These are phyloP conservation scores for Podaxis pistillaris DNA, from an alignment of 768 basidiomycete species.

Conservation along the genomic window DNA sequence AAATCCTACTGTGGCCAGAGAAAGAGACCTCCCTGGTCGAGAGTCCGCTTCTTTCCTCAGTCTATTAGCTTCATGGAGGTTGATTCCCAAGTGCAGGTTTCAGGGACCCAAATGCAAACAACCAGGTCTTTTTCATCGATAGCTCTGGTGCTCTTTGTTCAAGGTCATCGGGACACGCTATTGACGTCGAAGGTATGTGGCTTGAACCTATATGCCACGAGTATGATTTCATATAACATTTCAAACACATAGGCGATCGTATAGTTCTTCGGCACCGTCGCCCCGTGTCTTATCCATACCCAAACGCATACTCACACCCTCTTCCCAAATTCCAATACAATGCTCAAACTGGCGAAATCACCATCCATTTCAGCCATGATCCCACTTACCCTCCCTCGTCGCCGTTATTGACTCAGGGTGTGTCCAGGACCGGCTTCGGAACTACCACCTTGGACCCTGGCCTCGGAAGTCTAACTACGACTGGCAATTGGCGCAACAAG, in stretches of 20 bases:
- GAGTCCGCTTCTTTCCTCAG: slow-evolving; percentile 41
- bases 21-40: slow-evolving; percentile 79
- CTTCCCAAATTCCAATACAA: slow-evolving; percentile 69
- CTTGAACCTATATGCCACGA: background rate
- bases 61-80: background rate
- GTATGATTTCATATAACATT: background rate
- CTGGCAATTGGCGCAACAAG: slow-evolving; percentile 55
- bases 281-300: slow-evolving; percentile 74
- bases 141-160: slow-evolving; percentile 75
- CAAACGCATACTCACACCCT: slow-evolving; percentile 75
- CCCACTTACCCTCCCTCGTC: slow-evolving; percentile 55
- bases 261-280: slow-evolving; percentile 76
- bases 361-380: slow-evolving; percentile 58
- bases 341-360: slow-evolving; percentile 53
- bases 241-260: slow-evolving; percentile 44
- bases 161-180: slow-evolving; percentile 74
- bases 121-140: slow-evolving; percentile 87
- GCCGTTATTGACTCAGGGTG: slow-evolving; percentile 10
- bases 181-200: slow-evolving; percentile 69
- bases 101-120: slow-evolving; percentile 65
- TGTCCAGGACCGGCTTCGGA: background rate
- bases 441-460: background rate
- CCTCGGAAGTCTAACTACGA: slow-evolving; percentile 13
- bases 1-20: slow-evolving; percentile 65
- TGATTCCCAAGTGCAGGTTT: background rate